Evolutionary conservation across 176 grass and related monocot genomes (phyloP), one percentile per base, ranked within the genome.

Genomic region (Cymbopogon citratus): DNA sequence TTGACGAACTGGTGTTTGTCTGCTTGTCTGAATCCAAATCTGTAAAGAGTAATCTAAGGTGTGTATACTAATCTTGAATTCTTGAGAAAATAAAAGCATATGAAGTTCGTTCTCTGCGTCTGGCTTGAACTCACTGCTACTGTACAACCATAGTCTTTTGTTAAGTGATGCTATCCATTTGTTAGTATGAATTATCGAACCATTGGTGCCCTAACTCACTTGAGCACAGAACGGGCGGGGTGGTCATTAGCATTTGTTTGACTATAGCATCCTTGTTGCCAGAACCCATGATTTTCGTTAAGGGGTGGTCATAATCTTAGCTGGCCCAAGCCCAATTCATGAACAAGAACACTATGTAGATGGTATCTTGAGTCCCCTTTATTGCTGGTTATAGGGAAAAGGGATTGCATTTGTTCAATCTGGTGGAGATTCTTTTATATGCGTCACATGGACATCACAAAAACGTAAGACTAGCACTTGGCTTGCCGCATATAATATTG

Each of bases 21-120:
- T 89, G 36, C 73, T 87, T 89, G 29, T 38, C 81, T 88, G 85
- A 76, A 78, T 66, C 76, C 74, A 80, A 80, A 71, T 61, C 33
- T 62, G 84, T 71, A 43, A 80, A 82, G 23, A 85, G 34, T 63
- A 86, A 49, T 79, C 36, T 52, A 75, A 86, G 80, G 84, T 79
- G 79, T 2, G 6, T 15, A 60, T 86, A 19, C 73, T 68, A 43
- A 10, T 46, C 74, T 60, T 33, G 81, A 78, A 43, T 7, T 46
- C 74, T 60, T 33, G 81, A 78, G 73, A 77, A 84, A 27, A 56
- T 64, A 66, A 49, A 70, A 26, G 28, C 49, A 71, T 66, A 36
- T 43, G 16, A 54, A 52, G 71, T 66, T 38, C 3, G 0, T 52
- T 75, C 21, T 19, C 6, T 73, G 40, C 64, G 34, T 5, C 52